Evolutionary conservation across 2,329 filamentous ascomycete genomes (phyloP), one percentile per base, ranked within the genome.

Genomic region (Thielaviopsis cerberus): DNA sequence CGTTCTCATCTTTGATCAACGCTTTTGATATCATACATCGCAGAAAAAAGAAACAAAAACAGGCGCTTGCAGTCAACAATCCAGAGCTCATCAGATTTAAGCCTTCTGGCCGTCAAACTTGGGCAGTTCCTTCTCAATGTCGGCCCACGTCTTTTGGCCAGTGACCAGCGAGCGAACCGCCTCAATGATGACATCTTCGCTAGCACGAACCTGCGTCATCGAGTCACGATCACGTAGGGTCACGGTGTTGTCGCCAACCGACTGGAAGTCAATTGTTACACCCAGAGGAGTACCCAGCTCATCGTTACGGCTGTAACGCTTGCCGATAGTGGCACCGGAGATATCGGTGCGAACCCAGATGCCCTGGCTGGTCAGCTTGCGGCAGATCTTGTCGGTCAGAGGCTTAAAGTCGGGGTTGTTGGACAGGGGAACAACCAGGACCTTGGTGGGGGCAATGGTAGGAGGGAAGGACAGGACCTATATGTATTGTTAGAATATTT

Each of bases 241-340:
- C 66, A 90, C 79, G 3, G 83, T 84, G 67, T 80, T 80, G 69
- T 94, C 87, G 70, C 90, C 80, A 63, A 94, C 74, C 45, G 86
- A 90, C 74, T 94, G 85, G 77, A 94, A 94, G 71, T 95, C 89
- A 59, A 94, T 79, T 0, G 89, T 94, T 68, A 95, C 81, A 67
- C 86, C 88, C 63, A 94, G 82, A 2, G 88, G 86, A 24, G 89
- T 94, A 65, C 89, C 89, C 57, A 94, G 77, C 72, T 94, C 88
- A 70, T 95, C 89, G 68, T 94, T 94, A 64, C 88, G 81, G 65
- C 84, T 80, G 70, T 91, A 94, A 53, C 88, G 83, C 75, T 90
- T 92, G 67, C 89, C 89, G 64, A 95, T 94, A 62, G 82, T 87
- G 57, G 87, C 87, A 20, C 82, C 84, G 22, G 86, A 90, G 67